Base-by-base conservation (phyloP, 345 rosid genomes). In the Erodium maritimum region DNA sequence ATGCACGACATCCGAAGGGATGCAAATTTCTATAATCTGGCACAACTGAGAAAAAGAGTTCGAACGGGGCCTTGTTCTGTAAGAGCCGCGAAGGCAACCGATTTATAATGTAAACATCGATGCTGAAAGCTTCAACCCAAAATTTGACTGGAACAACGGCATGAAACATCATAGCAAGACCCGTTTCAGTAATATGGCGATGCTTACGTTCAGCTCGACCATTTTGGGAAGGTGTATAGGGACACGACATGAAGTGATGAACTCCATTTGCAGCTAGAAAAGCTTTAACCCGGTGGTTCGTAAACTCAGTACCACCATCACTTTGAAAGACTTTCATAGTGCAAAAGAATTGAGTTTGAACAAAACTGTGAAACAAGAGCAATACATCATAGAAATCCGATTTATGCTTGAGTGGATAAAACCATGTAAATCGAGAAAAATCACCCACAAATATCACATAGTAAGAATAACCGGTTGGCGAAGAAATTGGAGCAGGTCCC, bases 161-260 rank as follows among this genome's bases (percentile, higher is more conserved):
- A 14, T 16, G 55, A 52, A 52, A 52, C 8, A 52, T 8, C 55
- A 52, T 52, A 6, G 55, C 55, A 16, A 52, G 21, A 52, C 21
- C n/a, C 8, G 55, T 52, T 52, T 52, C 55, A 17, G 55, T 52
- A 4, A 52, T 52, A 14, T 52, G 55, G 4, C 21, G 5, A 14
- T 52, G 55, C n/a, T 52, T 52, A 52, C 21, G 55, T 17, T 52
- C 13, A 16, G 55, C 55, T 6, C 55, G 21, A 5, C 55, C 55
- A 52, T 16, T 52, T 52, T 52, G 55, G n/a, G 55, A 19, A 5
- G 21, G 55, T 52, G 55, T 52, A 19, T 52, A 52, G 8, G 21
- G 55, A 52, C 55, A 52, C 4, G 55, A 52, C 55, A 54, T 54
- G 11, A 9, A 17, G 21, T 54, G 57, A 54, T 17, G 57, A 54